Conservation (phyloP, 2,329 filamentous ascomycete genomes). For the Phialophora macrospora region DNA sequence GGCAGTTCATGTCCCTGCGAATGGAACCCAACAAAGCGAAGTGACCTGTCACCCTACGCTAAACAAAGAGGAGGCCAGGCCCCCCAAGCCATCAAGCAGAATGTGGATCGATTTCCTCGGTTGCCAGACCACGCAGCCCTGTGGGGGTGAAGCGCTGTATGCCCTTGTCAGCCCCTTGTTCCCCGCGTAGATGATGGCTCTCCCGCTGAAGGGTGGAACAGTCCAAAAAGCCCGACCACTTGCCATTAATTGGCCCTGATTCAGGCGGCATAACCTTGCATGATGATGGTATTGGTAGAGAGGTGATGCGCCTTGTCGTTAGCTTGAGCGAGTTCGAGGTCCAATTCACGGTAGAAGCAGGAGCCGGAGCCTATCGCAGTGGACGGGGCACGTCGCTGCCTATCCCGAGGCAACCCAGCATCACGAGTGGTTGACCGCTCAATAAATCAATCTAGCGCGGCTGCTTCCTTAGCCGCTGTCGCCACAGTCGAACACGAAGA, state of each 20-base stretch:
- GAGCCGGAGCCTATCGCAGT: not conserved
- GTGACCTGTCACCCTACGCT: not conserved
- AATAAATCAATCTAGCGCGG: not conserved
- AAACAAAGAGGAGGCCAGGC: not conserved
- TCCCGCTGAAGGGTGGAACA: not conserved
- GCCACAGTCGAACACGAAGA: not conserved
- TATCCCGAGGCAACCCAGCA: not conserved
- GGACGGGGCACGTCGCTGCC: not conserved
- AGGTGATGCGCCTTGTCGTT: not conserved
- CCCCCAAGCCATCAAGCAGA: not conserved
- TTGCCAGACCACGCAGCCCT: not conserved
- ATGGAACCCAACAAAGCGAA: not conserved
- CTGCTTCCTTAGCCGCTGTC: not conserved
- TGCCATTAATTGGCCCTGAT: not conserved
- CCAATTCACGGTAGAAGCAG: not conserved
- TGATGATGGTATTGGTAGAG: not conserved
- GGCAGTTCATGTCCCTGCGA: not conserved
- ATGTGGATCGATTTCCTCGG: not conserved
- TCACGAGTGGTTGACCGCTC: not conserved
- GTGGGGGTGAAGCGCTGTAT: not conserved
- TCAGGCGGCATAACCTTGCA: not conserved
- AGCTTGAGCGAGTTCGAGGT: not conserved
- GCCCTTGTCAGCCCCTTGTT: not conserved
- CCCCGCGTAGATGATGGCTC: not conserved
- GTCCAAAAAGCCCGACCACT: not conserved